These are phyloP conservation scores for Pouteria campechiana DNA, from an alignment of 179 eudicot genomes.

Conservation along the genomic window DNA sequence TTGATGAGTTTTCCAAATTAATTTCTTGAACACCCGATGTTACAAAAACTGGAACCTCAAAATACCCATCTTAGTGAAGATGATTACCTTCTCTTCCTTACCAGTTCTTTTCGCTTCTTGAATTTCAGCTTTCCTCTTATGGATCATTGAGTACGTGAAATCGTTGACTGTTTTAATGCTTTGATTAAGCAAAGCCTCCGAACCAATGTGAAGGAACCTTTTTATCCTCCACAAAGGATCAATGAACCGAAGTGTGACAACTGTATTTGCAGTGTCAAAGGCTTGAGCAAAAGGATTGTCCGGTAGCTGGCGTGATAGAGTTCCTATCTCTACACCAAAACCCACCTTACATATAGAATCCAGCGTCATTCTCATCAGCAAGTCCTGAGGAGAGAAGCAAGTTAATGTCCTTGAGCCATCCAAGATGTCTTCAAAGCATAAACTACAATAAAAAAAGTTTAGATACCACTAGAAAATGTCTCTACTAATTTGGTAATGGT, in stretches of 20 bases:
- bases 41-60: no score
- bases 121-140: slow-evolving; percentile 60
- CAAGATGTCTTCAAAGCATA: no score
- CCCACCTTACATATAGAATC: slow-evolving; percentile 98
- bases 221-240: slow-evolving; percentile 88
- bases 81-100: slow-evolving; percentile 45
- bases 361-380: slow-evolving; percentile 88
- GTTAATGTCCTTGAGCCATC: background rate
- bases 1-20: no score
- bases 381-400: slow-evolving; percentile 37
- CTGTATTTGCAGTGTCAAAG: slow-evolving; percentile 77
- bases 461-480: no score
- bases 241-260: slow-evolving; percentile 79
- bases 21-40: no score
- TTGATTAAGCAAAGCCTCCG: slow-evolving; percentile 66
- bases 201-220: slow-evolving; percentile 65
- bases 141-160: slow-evolving; percentile 78
- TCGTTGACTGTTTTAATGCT: slow-evolving; percentile 63
- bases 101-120: slow-evolving; percentile 26
- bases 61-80: no score
- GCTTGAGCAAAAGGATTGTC: slow-evolving; percentile 68
- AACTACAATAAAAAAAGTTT: no score
- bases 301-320: slow-evolving; percentile 60
- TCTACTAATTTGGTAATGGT: no score
- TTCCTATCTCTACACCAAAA: slow-evolving; percentile 91